These are phyloP conservation scores for Eimeria falciformis DNA, from an alignment of 169 alveolate species.

Conservation along the genomic window DNA sequence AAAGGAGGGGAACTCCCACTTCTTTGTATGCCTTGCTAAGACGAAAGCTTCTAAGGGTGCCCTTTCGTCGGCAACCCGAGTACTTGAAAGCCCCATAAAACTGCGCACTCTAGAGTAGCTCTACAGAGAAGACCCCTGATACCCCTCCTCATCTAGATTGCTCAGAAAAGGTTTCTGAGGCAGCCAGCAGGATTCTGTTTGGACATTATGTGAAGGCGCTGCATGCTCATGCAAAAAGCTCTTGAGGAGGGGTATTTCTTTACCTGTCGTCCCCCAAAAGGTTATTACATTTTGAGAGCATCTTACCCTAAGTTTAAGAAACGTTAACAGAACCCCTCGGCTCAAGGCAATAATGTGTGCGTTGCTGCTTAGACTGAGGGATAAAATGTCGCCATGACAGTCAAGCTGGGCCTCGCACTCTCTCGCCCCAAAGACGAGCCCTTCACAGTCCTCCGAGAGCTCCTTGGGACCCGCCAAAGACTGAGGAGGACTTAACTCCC, in stretches of 20 bases:
- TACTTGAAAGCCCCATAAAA: no score
- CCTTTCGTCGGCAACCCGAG: not conserved
- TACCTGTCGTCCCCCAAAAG: no score
- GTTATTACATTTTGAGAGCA: no score
- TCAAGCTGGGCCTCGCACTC: constrained; percentile 69
- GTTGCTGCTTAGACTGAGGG: constrained; percentile 61
- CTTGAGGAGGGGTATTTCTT: no score
- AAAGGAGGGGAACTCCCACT: not conserved
- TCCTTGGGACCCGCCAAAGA: not conserved
- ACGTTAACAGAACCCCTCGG: constrained; percentile 49
- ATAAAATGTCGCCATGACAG: constrained; percentile 45
- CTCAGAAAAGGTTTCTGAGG: no score
- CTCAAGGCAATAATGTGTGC: constrained; percentile 56
- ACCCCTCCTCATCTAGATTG: no score
- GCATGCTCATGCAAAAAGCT: no score
- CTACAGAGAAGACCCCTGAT: no score
- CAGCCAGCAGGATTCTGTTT: no score
- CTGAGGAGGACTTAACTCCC: not conserved
- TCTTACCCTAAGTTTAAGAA: constrained; percentile 48
- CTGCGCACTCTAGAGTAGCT: no score
- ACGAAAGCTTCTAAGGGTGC: not conserved
- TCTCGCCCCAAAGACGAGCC: not conserved
- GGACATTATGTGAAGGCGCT: no score
- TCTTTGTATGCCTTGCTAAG: not conserved
- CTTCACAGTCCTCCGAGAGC: not conserved